phyloP scores from a whole-genome alignment of 2,329 filamentous ascomycete genomes.

The Ceratocystis cacaofunesta region DNA sequence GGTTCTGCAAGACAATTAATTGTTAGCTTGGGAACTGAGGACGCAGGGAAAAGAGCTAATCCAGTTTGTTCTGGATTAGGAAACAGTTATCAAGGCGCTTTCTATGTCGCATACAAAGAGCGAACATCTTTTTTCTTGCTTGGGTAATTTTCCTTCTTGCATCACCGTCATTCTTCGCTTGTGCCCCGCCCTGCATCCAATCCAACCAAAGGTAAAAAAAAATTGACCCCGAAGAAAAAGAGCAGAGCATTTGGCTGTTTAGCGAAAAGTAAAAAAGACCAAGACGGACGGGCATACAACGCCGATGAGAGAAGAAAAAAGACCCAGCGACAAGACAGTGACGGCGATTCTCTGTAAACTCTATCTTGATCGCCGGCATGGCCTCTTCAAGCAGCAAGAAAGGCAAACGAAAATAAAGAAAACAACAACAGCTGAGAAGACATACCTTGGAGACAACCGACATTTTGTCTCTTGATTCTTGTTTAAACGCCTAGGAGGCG shows the following conservation, averaged over 20 bases:
- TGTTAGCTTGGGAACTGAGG: background rate
- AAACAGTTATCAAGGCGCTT: too few species aligned
- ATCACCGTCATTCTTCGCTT: background rate
- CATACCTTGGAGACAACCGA: slow-evolving; percentile 47
- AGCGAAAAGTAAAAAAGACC: background rate
- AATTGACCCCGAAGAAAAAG: background rate
- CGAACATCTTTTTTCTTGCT: too few species aligned
- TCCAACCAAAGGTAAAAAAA: background rate
- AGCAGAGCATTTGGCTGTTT: background rate
- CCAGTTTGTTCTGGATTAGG: too few species aligned
- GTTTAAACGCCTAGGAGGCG: slow-evolving; percentile 18
- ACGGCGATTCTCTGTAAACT: too few species aligned
- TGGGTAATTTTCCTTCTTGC: background rate
- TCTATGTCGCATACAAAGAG: too few species aligned
- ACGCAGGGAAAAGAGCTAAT: too few species aligned
- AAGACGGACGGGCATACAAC: background rate
- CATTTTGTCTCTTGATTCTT: slow-evolving; percentile 38
- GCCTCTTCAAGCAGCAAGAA: background rate
- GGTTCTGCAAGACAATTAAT: slow-evolving; percentile 49
- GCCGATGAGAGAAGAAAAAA: background rate
- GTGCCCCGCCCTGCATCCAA: background rate
- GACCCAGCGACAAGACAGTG: background rate
- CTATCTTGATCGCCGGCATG: background rate
- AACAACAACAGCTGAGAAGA: slow-evolving; percentile 18
- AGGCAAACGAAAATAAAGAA: background rate